Evolutionary conservation across 345 rosid species (phyloP).

Genomic region (Syzygium aqueum): DNA sequence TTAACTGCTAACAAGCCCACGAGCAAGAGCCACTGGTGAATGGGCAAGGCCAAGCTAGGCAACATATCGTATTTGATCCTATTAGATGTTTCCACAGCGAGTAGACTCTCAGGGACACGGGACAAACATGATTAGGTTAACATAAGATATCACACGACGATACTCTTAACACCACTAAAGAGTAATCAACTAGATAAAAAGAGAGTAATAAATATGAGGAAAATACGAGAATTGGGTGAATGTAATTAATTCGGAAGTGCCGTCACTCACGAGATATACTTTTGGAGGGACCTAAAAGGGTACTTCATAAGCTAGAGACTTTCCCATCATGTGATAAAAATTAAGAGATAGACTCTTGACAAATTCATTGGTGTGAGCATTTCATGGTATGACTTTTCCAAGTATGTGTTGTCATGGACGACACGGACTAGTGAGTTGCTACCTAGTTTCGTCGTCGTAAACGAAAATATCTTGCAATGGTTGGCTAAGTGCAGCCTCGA

Average conservation of each 20-base stretch:
- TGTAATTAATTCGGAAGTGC: not conserved
- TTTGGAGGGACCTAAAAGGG: not conserved
- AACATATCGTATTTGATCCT: not conserved
- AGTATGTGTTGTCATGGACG: not conserved
- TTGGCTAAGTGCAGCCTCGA: not conserved
- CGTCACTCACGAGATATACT: not conserved
- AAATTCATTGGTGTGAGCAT: not conserved
- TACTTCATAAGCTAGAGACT: not conserved
- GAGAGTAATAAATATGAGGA: not conserved
- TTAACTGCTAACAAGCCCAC: too few relatives aligned
- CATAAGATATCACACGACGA: not conserved
- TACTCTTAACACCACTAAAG: not conserved
- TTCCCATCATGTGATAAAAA: not conserved
- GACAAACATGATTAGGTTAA: not conserved
- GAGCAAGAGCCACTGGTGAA: too few relatives aligned
- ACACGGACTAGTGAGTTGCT: not conserved
- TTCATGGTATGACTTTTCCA: not conserved
- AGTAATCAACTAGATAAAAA: not conserved
- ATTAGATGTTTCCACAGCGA: not conserved
- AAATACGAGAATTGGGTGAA: not conserved
- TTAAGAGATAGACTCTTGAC: not conserved
- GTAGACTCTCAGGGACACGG: not conserved
- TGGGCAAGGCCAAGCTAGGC: not conserved
- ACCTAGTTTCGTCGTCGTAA: not conserved
- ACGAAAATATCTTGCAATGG: not conserved